Evolutionary conservation across 2,329 filamentous ascomycete genomes (phyloP).

Genomic region (Exophiala viscosa): DNA sequence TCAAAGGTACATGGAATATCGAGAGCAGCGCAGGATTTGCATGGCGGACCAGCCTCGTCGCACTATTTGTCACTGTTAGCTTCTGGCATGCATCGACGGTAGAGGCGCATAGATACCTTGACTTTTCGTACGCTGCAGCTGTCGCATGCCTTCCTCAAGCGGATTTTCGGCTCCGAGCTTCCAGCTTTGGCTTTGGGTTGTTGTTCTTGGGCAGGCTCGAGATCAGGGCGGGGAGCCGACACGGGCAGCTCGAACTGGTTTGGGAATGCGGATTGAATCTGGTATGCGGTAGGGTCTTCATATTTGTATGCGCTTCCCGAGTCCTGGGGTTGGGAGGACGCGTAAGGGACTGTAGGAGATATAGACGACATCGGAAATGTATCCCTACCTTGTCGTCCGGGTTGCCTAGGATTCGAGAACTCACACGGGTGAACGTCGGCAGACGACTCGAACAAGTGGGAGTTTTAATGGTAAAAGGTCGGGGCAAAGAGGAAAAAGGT

Average conservation of each 20-base stretch:
- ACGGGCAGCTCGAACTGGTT: slow-evolving; percentile 23
- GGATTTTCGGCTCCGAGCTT: slow-evolving; percentile 32
- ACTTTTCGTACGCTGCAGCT: slow-evolving; percentile 53
- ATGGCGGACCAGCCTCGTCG: slow-evolving; percentile 64
- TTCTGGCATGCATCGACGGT: background rate
- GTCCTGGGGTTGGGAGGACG: slow-evolving; percentile 16
- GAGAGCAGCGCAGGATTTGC: slow-evolving; percentile 60
- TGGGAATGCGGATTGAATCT: slow-evolving; percentile 18
- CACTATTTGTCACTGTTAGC: slow-evolving; percentile 44
- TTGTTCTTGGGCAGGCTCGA: slow-evolving; percentile 9
- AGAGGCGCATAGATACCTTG: slow-evolving; percentile 39
- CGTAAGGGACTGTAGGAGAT: slow-evolving; percentile 16
- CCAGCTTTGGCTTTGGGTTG: slow-evolving; percentile 8
- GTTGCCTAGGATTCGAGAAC: slow-evolving; percentile 3
- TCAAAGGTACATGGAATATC: slow-evolving; percentile 67
- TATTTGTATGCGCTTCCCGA: slow-evolving; percentile 21
- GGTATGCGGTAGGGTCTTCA: slow-evolving; percentile 22
- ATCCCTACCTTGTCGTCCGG: slow-evolving; percentile 1
- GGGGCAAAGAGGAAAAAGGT: slow-evolving; percentile 9
- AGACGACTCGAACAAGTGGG: slow-evolving; percentile 10
- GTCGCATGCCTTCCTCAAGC: slow-evolving; percentile 52
- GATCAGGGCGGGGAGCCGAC: slow-evolving; percentile 10
- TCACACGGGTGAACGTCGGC: slow-evolving; percentile 22
- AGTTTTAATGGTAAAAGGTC: slow-evolving; percentile 1
- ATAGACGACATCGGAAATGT: slow-evolving; percentile 19